Evolutionary conservation across 2,329 filamentous ascomycete species (phyloP).

Genomic region (Fusarium pseudograminearum): DNA sequence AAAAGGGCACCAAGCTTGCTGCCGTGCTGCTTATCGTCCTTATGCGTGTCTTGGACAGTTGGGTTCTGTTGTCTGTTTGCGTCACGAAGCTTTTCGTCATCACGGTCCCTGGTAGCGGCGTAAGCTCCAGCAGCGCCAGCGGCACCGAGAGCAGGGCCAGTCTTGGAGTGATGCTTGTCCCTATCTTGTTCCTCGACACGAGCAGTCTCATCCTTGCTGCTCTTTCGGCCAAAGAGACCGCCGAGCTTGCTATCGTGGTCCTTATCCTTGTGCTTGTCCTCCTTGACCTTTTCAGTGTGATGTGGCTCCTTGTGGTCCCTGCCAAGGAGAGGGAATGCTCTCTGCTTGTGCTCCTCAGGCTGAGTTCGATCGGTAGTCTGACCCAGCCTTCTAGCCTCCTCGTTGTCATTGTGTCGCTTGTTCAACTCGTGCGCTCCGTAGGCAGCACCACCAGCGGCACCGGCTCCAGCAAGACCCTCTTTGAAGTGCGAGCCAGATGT

Average conservation of each 20-base stretch:
- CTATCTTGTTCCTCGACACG: neutral
- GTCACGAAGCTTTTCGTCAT: constrained; percentile 1
- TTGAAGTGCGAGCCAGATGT: constrained; percentile 18
- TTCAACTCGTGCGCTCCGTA: constrained; percentile 18
- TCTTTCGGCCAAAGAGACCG: neutral
- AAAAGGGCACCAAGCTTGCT: constrained; percentile 25
- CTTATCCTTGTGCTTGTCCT: constrained; percentile 27
- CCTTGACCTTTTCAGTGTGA: constrained; percentile 8
- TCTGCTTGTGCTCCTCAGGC: constrained; percentile 23
- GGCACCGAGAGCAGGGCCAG: constrained; percentile 27
- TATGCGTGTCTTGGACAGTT: neutral
- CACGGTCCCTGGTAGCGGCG: constrained; percentile 23
- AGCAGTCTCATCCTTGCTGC: constrained; percentile 14
- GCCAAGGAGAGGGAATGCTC: constrained; percentile 29
- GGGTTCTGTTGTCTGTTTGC: neutral
- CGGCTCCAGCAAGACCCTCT: constrained; percentile 16
- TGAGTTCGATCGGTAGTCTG: neutral
- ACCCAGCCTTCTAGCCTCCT: neutral
- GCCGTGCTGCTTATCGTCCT: constrained; percentile 3
- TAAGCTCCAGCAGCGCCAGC: constrained; percentile 32
- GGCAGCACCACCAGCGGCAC: constrained; percentile 5
- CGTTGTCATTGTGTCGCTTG: constrained; percentile 5
- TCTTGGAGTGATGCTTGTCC: constrained; percentile 15
- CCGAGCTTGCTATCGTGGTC: constrained; percentile 26
- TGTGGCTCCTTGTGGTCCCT: constrained; percentile 19